These are phyloP conservation scores for Mrakiaceae sp. DNA, from an alignment of 1,284 basidiomycete species.

Conservation along the genomic window DNA sequence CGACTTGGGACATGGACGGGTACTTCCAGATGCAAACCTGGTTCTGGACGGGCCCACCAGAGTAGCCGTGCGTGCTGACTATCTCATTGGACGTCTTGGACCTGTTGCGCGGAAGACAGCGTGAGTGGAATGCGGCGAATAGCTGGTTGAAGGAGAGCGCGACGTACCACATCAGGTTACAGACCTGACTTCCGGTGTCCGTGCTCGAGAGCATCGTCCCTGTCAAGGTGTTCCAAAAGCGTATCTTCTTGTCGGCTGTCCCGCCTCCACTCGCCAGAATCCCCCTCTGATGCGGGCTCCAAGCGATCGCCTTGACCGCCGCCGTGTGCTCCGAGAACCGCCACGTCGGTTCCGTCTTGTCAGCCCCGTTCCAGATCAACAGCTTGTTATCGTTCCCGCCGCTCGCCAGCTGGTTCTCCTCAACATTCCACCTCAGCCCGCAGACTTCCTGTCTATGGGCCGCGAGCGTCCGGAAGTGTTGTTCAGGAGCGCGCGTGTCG, in stretches of 20 bases:
- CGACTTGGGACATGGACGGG: conserved; percentile 83
- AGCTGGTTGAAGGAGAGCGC: background rate
- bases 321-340: conserved; percentile 94
- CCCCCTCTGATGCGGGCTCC: conserved; percentile 90
- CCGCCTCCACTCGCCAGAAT: conserved; percentile 94
- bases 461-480: conserved; percentile 63
- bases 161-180: conserved; percentile 25
- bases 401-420: conserved; percentile 67
- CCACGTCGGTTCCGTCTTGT: conserved; percentile 58
- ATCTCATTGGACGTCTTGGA: conserved; percentile 91
- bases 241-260: conserved; percentile 91
- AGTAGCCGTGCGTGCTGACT: conserved; percentile 95
- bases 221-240: conserved; percentile 91
- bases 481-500: conserved; percentile 63
- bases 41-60: conserved; percentile 84
- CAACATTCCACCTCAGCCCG: conserved; percentile 80
- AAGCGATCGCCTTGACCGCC: conserved; percentile 94
- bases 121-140: background rate
- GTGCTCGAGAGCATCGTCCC: conserved; percentile 74
- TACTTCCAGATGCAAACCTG: conserved; percentile 99
- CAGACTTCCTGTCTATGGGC: conserved; percentile 95
- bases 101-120: conserved; percentile 42
- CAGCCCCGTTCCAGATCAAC: conserved; percentile 76
- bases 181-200: conserved; percentile 84
- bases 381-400: conserved; percentile 99